Base-by-base conservation (phyloP, 2,329 filamentous ascomycete genomes). In the Beauveria asiatica region DNA sequence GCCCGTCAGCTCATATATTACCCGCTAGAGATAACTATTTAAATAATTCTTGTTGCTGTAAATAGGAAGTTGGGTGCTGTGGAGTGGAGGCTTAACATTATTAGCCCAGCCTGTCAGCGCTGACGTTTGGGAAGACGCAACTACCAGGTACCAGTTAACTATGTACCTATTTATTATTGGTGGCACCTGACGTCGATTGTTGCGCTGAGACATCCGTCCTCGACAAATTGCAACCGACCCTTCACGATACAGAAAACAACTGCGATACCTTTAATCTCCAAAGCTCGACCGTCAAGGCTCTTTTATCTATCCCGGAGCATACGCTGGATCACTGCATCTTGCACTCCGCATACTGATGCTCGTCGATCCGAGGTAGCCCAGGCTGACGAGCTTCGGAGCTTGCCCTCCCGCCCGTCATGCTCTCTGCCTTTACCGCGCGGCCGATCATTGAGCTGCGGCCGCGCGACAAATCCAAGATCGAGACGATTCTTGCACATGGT, bases 401-500 rank as follows among this genome's bases (percentile, higher is more conserved):
- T 74, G 74, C 69, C 65, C 66, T 48, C 25, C 44, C 33, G 50
- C 50, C 70, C 73, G 80, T 79, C 75, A 97, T 97, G 94, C 88
- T 99, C 76, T 95, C 93, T 76, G 94, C 94, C 72, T 99, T 99
- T 78, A 96, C 89, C 68, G 92, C 94, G 78, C 89, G 90, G 71
- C 90, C 92, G 65, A 93, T 99, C 73, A 89, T 97, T 81, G 94
- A 99, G 89, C 88, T 99, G 70, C 92, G 89, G 78, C 86, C 87
- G 75, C 88, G 90, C 75, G 93, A 97, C 84, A 97, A 95, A 80
- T 95, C 90, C 66, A 94, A 89, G 80, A 96, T 99, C 76, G 94
- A 99, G 77, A 94, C 90, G 54, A 90, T 99, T 66, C 82, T 97
- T 52, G 90, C 93, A 63, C 90, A 96, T 75, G 92, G 89, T 90